Percentiles rank a stretch among this genome's conserved stretches.
Conservation (phyloP, 306 rosid species). For the Adenanthera pavonina region DNA sequence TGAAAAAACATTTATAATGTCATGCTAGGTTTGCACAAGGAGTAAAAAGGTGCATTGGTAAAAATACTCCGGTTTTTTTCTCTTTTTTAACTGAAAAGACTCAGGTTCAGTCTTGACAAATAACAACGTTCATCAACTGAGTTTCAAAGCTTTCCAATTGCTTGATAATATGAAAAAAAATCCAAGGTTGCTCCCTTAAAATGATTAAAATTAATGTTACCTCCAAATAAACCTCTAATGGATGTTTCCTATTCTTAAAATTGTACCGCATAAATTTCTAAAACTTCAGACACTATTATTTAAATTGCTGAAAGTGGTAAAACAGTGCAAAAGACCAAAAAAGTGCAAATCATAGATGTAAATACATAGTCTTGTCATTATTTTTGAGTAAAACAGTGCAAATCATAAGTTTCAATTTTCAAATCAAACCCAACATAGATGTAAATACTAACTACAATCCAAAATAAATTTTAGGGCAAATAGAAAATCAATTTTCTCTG, state of each 20-base stretch:
- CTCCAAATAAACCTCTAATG: neutral
- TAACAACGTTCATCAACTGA: conserved; percentile 5
- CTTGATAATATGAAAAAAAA: conserved; percentile 1
- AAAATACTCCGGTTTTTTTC: neutral
- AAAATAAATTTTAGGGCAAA: neutral
- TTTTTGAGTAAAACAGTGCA: neutral
- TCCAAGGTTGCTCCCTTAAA: neutral
- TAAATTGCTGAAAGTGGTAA: neutral
- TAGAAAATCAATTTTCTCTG: neutral
- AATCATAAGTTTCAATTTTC: neutral
- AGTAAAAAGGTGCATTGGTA: neutral
- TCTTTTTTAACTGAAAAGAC: too few species aligned
- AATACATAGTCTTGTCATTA: neutral
- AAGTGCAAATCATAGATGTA: too few species aligned
- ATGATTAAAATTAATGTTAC: neutral
- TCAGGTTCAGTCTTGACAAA: neutral
- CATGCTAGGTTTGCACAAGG: neutral
- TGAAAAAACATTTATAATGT: neutral
- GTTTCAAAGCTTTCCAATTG: conserved; percentile 17
- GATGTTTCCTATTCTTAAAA: neutral
- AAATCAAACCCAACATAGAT: neutral
- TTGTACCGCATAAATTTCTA: neutral
- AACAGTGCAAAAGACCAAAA: neutral
- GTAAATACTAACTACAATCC: neutral
- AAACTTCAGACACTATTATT: neutral